phyloP scores from a whole-genome alignment of 768 basidiomycete species.

The Mrakia hoshinonis region DNA sequence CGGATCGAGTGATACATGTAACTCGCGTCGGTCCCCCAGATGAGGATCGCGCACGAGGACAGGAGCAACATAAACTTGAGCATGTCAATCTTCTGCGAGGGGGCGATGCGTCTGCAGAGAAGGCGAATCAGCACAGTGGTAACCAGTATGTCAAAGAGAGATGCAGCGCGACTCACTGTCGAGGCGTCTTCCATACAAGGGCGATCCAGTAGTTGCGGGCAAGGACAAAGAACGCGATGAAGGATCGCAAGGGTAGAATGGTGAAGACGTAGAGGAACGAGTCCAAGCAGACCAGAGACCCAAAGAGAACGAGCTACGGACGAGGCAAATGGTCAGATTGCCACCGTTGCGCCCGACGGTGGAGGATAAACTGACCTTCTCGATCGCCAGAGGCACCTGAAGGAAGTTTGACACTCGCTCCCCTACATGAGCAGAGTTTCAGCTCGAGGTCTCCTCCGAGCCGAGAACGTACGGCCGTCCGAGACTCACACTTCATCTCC shows the following conservation, averaged over 20 bases:
- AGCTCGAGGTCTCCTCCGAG: background rate
- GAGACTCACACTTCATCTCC: slow-evolving; percentile 57
- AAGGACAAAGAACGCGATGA: slow-evolving; percentile 47
- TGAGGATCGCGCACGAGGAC: slow-evolving; percentile 62
- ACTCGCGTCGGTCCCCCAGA: slow-evolving; percentile 82
- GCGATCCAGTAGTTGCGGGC: slow-evolving; percentile 48
- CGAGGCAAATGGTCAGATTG: background rate
- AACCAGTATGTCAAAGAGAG: too few species aligned
- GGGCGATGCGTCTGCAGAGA: slow-evolving; percentile 48
- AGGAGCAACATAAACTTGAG: slow-evolving; percentile 69
- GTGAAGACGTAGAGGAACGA: slow-evolving; percentile 98
- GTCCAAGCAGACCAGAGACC: slow-evolving; percentile 86
- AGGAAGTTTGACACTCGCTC: slow-evolving; percentile 94
- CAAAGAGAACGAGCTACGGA: slow-evolving; percentile 75
- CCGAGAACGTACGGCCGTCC: background rate
- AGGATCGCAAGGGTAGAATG: slow-evolving; percentile 78
- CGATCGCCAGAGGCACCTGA: slow-evolving; percentile 80
- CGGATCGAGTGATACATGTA: slow-evolving; percentile 97
- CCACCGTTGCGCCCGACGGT: slow-evolving; percentile 43
- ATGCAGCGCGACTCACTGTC: background rate
- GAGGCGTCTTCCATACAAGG: background rate
- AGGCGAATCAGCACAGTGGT: background rate
- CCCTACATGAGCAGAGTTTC: slow-evolving; percentile 41
- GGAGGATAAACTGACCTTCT: slow-evolving; percentile 57
- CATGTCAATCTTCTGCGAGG: slow-evolving; percentile 87